Evolutionary conservation across 2,329 filamentous ascomycete genomes (phyloP), one percentile per base, ranked within the genome.

Genomic region (Neoarthrinium moseri): DNA sequence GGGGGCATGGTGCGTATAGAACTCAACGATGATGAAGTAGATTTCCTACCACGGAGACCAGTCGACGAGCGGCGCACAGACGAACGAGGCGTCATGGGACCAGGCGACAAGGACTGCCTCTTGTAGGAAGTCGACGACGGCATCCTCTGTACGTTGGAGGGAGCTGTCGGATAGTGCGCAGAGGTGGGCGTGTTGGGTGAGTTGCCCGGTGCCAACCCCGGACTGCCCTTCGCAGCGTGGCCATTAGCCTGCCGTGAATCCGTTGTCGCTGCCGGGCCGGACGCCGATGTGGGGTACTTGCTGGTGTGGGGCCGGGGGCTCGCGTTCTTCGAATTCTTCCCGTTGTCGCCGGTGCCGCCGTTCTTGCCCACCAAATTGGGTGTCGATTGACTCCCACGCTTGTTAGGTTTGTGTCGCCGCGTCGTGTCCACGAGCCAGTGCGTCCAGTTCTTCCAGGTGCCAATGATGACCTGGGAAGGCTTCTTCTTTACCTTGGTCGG

Each of bases 21-120:
- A 1, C 91, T 96, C 13, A 99, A 84, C 0, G 91, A 97, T 0
- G 91, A 96, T 0, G 91, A 96, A 0, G 94, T 99, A 1, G 92
- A 97, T 65, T 97, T 97, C 50, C 94, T 83, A 29, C 94, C 92
- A 22, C 91, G 83, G 35, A 97, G 78, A 23, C 92, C 91, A 34
- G 79, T 82, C 5, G 90, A 95, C 3, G 89, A 83, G 27, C 91
- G 86, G 10, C 94, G 84, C 58, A 95, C 87, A 1, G 88, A 89
- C 5, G 89, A 91, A 30, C 91, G 86, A 4, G 94, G 92, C 1
- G 94, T 97, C 32, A 96, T 67, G 0, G 94, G 92, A 3, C 85
- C 86, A 0, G 94, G 94, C 0, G 90, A 95, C 8, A 95, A 70
- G 0, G 91, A 96, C 50, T 90, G 87, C 13, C 90, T 81, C 58